These are phyloP conservation scores for Kwoniella newhampshirensis DNA, from an alignment of 768 basidiomycete genomes.

Conservation along the genomic window DNA sequence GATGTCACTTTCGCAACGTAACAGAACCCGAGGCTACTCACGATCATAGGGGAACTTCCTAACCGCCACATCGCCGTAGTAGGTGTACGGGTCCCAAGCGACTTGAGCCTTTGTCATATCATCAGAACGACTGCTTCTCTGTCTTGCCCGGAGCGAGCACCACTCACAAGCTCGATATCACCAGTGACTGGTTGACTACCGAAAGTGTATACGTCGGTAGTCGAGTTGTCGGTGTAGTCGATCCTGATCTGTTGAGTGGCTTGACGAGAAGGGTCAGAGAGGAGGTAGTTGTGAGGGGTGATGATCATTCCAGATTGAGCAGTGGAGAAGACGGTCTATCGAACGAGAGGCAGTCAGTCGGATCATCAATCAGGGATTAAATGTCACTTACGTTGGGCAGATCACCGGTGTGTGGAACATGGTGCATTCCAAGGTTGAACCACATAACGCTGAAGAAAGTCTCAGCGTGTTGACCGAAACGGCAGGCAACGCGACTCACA, in stretches of 20 bases:
- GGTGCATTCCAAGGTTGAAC: conserved; percentile 49
- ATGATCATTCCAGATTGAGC: conserved; percentile 38
- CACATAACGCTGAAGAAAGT: conserved; percentile 20
- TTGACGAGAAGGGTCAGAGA: conserved; percentile 39
- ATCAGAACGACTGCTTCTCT: background rate
- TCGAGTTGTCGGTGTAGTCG: conserved; percentile 30
- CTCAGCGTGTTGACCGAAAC: background rate
- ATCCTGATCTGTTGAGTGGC: conserved; percentile 46
- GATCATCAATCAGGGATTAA: background rate
- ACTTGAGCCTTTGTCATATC: conserved; percentile 9
- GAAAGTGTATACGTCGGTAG: conserved; percentile 28
- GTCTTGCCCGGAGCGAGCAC: background rate
- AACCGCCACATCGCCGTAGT: conserved; percentile 32
- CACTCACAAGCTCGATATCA: conserved; percentile 24
- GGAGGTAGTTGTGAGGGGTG: conserved; percentile 51
- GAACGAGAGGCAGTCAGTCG: background rate
- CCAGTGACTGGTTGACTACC: conserved; percentile 20
- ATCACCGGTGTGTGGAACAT: conserved; percentile 45
- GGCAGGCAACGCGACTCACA: too few species aligned
- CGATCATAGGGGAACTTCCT: conserved; percentile 42
- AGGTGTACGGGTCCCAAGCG: conserved; percentile 26
- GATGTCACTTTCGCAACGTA: too few species aligned
- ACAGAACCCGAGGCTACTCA: conserved; percentile 12
- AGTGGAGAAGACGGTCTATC: conserved; percentile 36
- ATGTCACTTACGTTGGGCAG: conserved; percentile 38